Percentiles rank a stretch among this genome's conserved stretches.
phyloP scores from a whole-genome alignment of 441 rosid species.

The Pelargonium citronellum region DNA sequence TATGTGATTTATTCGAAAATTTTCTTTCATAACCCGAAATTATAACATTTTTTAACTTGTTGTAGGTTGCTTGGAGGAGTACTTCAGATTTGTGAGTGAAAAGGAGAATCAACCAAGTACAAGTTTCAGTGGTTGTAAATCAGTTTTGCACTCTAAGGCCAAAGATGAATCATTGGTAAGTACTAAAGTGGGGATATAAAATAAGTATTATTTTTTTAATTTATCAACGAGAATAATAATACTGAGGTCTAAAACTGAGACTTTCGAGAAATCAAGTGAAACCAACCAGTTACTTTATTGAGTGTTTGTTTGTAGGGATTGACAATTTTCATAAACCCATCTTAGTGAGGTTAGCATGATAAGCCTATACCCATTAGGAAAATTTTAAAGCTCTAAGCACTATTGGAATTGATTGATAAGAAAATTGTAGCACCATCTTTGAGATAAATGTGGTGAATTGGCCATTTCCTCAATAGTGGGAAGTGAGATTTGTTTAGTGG shows the following conservation, averaged over 20 bases:
- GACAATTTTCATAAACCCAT: not conserved
- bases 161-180: slow-evolving; percentile 57
- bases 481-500: not conserved
- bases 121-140: slow-evolving; percentile 32
- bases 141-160: slow-evolving; percentile 41
- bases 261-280: no score
- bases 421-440: not conserved
- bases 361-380: not conserved
- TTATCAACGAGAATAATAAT: no score
- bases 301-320: no score
- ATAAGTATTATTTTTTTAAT: no score
- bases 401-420: no score
- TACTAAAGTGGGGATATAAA: no score
- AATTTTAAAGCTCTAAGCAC: not conserved
- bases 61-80: slow-evolving; percentile 39
- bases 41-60: not conserved
- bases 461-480: not conserved
- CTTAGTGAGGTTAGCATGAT: no score
- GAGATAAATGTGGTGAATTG: not conserved
- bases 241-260: no score
- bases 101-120: slow-evolving; percentile 24
- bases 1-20: no score
- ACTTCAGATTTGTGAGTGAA: slow-evolving; percentile 23
- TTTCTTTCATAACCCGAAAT: no score
- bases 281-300: no score